Evolutionary conservation across 768 basidiomycete species (phyloP).

Genomic region (Leccinum olivaceopallidum): DNA sequence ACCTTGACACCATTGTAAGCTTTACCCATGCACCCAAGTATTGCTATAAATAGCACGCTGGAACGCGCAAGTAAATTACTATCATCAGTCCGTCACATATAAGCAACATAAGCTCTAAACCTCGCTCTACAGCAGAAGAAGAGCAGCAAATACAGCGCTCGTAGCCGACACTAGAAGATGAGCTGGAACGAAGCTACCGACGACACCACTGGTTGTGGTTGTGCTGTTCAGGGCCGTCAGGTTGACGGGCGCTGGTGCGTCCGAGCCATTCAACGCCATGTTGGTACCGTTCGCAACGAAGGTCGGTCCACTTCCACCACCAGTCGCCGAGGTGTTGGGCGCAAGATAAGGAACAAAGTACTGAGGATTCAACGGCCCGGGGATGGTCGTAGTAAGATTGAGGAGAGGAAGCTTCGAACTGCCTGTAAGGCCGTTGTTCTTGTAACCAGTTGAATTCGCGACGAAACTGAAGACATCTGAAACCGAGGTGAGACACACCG

Average conservation of each 20-base stretch:
- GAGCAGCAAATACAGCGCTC: slow-evolving; percentile 13
- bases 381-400: slow-evolving; percentile 38
- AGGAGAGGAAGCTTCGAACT: slow-evolving; percentile 34
- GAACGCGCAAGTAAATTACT: slow-evolving; percentile 5
- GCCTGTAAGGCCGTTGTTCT: slow-evolving; percentile 36
- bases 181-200: slow-evolving; percentile 1
- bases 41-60: neutral
- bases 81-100: slow-evolving; percentile 3
- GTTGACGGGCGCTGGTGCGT: slow-evolving; percentile 40
- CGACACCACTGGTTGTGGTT: slow-evolving; percentile 6
- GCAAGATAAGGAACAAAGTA: slow-evolving; percentile 43
- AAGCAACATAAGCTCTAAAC: slow-evolving; percentile 2
- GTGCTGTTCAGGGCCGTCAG: slow-evolving; percentile 27
- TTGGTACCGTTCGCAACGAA: slow-evolving; percentile 36
- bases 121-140: slow-evolving; percentile 16
- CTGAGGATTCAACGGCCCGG: slow-evolving; percentile 42
- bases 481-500: neutral
- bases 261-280: slow-evolving; percentile 30
- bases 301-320: slow-evolving; percentile 43
- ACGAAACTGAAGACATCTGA: slow-evolving; percentile 55
- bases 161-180: slow-evolving; percentile 9
- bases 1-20: neutral
- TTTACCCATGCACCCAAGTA: neutral
- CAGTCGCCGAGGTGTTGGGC: slow-evolving; percentile 34
- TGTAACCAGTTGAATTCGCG: slow-evolving; percentile 45